Evolutionary conservation across 2,329 filamentous ascomycete species (phyloP).

Genomic region (Microdochium trichocladiopsis): DNA sequence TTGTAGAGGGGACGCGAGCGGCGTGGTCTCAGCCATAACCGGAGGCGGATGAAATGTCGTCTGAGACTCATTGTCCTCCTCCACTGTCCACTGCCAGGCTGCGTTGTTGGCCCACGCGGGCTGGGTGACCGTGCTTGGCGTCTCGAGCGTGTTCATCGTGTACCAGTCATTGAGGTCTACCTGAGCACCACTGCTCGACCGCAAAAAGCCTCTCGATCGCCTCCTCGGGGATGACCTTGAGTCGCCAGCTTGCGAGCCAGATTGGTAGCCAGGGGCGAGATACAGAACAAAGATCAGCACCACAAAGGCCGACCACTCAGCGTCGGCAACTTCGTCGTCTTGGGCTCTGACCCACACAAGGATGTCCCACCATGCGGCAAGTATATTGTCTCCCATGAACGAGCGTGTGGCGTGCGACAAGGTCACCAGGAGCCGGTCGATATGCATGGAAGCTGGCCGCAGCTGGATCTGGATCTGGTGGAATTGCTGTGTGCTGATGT

Average conservation of each 20-base stretch:
- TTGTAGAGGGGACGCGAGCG: conserved; percentile 32
- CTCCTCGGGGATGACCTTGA: conserved; percentile 7
- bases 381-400: conserved; percentile 50
- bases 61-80: conserved; percentile 37
- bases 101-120: conserved; percentile 53
- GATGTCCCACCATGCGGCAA: conserved; percentile 67
- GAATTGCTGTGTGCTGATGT: conserved; percentile 46
- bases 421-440: conserved; percentile 51
- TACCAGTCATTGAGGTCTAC: conserved; percentile 34
- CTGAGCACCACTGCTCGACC: conserved; percentile 22
- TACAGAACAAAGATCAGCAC: conserved; percentile 59
- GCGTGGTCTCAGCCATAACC: conserved; percentile 14
- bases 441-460: conserved; percentile 56
- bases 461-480: conserved; percentile 65
- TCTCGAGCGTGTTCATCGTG: conserved; percentile 36
- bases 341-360: conserved; percentile 59
- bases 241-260: conserved; percentile 14
- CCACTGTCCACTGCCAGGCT: conserved; percentile 67
- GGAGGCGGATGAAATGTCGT: conserved; percentile 15
- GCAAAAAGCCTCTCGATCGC: conserved; percentile 15
- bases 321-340: conserved; percentile 36
- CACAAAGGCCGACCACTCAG: conserved; percentile 64
- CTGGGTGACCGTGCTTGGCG: conserved; percentile 38
- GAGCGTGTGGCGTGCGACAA: conserved; percentile 59
- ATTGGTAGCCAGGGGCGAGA: conserved; percentile 43